These are phyloP conservation scores for Aplosporella prunicola DNA, from an alignment of 2,329 filamentous ascomycete species.

Conservation along the genomic window DNA sequence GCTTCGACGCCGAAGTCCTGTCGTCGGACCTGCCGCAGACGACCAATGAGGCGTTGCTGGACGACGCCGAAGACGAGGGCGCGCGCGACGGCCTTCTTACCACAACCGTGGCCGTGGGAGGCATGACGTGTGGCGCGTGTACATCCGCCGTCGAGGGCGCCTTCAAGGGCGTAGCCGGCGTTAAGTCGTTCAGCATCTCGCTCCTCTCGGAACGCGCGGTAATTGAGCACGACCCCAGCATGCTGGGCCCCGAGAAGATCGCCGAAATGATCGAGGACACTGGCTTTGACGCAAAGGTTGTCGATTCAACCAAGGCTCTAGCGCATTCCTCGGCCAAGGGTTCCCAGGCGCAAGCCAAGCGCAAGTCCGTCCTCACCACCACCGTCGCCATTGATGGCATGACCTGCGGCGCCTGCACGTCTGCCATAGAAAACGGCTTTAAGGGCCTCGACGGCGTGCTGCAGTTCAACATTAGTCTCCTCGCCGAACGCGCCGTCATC, in stretches of 20 bases:
- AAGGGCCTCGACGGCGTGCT: conserved; percentile 64
- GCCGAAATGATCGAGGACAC: conserved; percentile 54
- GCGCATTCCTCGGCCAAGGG: conserved; percentile 23
- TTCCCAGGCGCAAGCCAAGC: conserved; percentile 31
- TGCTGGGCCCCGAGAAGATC: conserved; percentile 44
- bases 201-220: conserved; percentile 77
- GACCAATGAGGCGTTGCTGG: conserved; percentile 29
- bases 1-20: conserved; percentile 86
- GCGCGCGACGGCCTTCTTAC: conserved; percentile 31
- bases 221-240: conserved; percentile 62
- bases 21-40: conserved; percentile 63
- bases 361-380: conserved; percentile 51
- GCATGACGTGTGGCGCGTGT: conserved; percentile 88
- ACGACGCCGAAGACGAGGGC: conserved; percentile 26
- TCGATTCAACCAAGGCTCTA: conserved; percentile 53
- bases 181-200: conserved; percentile 72
- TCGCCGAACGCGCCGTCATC: conserved; percentile 85
- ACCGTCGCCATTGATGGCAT: conserved; percentile 90
- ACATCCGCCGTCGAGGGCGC: conserved; percentile 76
- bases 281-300: conserved; percentile 70
- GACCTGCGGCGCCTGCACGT: conserved; percentile 96
- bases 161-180: conserved; percentile 63
- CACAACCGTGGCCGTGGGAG: conserved; percentile 70
- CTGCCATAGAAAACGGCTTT: conserved; percentile 79
- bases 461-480: conserved; percentile 88